phyloP scores from a whole-genome alignment of 163 green algal genomes.

The Scenedesmus sp. region DNA sequence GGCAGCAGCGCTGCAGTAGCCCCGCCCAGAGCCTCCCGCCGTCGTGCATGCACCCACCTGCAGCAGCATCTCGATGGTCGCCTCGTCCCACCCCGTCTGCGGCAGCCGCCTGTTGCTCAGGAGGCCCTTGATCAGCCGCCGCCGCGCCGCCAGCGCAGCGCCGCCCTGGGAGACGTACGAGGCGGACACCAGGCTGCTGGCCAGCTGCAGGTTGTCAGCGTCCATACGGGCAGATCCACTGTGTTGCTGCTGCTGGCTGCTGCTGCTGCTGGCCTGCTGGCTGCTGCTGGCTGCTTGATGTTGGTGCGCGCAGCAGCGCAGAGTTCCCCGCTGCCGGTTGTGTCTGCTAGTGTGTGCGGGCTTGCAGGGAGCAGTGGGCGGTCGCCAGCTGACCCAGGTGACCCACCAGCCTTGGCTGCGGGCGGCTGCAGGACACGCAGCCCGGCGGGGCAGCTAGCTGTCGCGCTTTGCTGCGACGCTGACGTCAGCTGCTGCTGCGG shows the following conservation, averaged over 20 bases:
- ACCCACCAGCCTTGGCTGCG: too few relatives aligned
- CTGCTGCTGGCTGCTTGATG: constrained; percentile 1
- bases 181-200: constrained; percentile 70
- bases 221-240: constrained; percentile 68
- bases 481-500: constrained; percentile 25
- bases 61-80: constrained; percentile 89
- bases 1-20: constrained; percentile 86
- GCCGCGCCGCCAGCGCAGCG: constrained; percentile 69
- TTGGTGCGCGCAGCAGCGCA: background rate
- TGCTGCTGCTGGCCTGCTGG: background rate
- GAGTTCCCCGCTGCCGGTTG: background rate
- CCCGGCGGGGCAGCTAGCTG: background rate
- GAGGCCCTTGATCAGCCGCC: constrained; percentile 81
- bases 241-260: constrained; percentile 3
- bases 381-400: too few relatives aligned
- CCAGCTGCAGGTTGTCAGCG: constrained; percentile 70
- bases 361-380: background rate
- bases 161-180: constrained; percentile 85
- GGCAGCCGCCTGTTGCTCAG: constrained; percentile 86
- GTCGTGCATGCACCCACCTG: too few relatives aligned
- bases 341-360: background rate
- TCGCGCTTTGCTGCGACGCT: background rate
- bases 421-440: background rate
- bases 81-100: constrained; percentile 90
- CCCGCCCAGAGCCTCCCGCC: constrained; percentile 90